Percentiles rank a stretch among this genome's conserved stretches.
Evolutionary conservation across 2,329 filamentous ascomycete genomes (phyloP).

Genomic region (Fusarium agapanthi): DNA sequence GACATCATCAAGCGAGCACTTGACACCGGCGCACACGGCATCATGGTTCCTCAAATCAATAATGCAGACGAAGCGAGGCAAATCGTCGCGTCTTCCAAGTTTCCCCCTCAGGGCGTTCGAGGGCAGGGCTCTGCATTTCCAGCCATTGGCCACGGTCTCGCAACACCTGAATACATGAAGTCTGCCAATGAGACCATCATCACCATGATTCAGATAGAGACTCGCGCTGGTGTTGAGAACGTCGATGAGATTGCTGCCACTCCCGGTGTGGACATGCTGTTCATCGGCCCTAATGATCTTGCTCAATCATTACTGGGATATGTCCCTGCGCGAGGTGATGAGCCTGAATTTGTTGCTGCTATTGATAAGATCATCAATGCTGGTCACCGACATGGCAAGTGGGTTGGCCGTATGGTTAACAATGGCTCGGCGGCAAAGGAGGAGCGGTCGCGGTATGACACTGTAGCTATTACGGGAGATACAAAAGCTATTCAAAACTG

Average conservation of each 20-base stretch:
- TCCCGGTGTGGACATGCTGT: constrained; percentile 53
- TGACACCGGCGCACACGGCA: constrained; percentile 55
- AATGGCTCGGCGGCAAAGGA: constrained; percentile 54
- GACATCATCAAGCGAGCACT: constrained; percentile 54
- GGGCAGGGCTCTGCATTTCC: constrained; percentile 57
- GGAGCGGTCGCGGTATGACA: constrained; percentile 51
- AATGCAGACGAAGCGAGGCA: constrained; percentile 51
- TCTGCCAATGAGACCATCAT: constrained; percentile 55
- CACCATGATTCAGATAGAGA: constrained; percentile 57
- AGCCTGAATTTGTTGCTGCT: constrained; percentile 57
- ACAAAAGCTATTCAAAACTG: constrained; percentile 59
- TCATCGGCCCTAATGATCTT: constrained; percentile 58
- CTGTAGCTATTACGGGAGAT: constrained; percentile 54
- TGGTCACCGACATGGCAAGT: constrained; percentile 59
- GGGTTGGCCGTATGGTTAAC: constrained; percentile 58
- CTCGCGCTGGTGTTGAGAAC: constrained; percentile 54
- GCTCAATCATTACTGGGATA: constrained; percentile 51
- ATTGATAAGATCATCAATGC: constrained; percentile 56
- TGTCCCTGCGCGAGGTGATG: constrained; percentile 54
- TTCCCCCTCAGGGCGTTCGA: constrained; percentile 54
- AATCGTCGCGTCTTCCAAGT: constrained; percentile 54
- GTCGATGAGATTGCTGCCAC: constrained; percentile 51
- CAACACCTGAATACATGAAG: constrained; percentile 52
- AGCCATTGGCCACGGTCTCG: constrained; percentile 49
- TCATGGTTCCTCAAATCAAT: constrained; percentile 55